Base-by-base conservation (phyloP, 2,329 filamentous ascomycete genomes). In the Talaromyces pinophilus region DNA sequence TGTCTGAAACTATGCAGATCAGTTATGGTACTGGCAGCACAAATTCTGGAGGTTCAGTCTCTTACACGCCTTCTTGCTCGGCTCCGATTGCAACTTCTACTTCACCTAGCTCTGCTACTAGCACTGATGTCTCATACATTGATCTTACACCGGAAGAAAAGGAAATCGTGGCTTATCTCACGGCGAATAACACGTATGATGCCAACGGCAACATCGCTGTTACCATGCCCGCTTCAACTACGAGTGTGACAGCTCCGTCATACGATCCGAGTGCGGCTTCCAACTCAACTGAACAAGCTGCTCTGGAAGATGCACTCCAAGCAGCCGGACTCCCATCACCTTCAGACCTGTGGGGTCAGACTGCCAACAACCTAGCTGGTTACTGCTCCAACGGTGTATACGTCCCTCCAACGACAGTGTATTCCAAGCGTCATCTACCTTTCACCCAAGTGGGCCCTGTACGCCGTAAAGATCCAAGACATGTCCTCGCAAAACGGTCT, bases 41-140 rank as follows among this genome's bases (percentile, higher is more conserved):
- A n/a, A 54, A 33, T 88, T 97, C 71, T 86, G 91, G 10, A 94
- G 94, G 0, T 90, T 98, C 73, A 90, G 88, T 71, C 80, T 95
- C 64, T 85, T 93, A 22, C 96, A 92, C 80, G 86, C 86, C 64
- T 78, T 93, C 28, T 81, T 93, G 5, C 87, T 89, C 28, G 84
- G 73, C 70, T 87, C 69, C 50, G 15, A 54, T 54, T n/a, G 50
- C 50, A 30, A 54, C 50, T 54, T 30, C 50, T 33, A 54, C 50
- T 19, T 33, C 50, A 17, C 50, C 25, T 30, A 30, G 28, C 50
- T 54, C 50, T n/a, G 50, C 50, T n/a, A 54, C 28, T n/a, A 54
- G 50, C 17, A 54, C 50, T 10, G 28, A 54, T 54, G 50, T 54
- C 19, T 54, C 50, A 1, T 54, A 54, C 28, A 15, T 15, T 30